Evolutionary conservation across 805 yeast species (phyloP).

Genomic region (Lipomyces yamanashiensis): DNA sequence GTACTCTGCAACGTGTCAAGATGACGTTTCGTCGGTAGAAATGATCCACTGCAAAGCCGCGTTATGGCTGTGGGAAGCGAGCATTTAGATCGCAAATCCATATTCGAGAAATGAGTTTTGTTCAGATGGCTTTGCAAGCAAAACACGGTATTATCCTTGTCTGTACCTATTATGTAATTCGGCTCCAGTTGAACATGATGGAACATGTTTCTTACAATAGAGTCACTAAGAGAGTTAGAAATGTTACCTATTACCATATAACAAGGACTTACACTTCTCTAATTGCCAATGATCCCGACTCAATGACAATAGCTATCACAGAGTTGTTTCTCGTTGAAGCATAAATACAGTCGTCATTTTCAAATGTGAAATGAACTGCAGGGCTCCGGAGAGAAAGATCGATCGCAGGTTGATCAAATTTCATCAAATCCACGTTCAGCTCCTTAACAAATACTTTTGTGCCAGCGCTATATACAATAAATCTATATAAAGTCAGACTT

Average conservation of each 20-base stretch:
- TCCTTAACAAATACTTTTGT: slow-evolving; percentile 12
- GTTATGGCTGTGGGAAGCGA: slow-evolving; percentile 27
- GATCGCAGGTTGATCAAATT: slow-evolving; percentile 11
- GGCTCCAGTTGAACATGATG: slow-evolving; percentile 10
- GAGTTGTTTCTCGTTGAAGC: slow-evolving; percentile 29
- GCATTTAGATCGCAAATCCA: slow-evolving; percentile 17
- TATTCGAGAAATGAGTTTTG: slow-evolving; percentile 15
- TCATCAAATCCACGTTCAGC: slow-evolving; percentile 17
- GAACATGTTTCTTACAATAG: slow-evolving; percentile 25
- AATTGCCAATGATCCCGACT: slow-evolving; percentile 3
- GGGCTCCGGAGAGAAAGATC: slow-evolving; percentile 26
- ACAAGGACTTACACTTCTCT: slow-evolving; percentile 17
- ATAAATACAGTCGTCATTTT: slow-evolving; percentile 9
- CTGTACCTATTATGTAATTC: slow-evolving; percentile 22
- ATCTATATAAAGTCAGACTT: slow-evolving; percentile 1
- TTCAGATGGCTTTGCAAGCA: slow-evolving; percentile 23
- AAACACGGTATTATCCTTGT: slow-evolving; percentile 25
- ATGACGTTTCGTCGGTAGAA: slow-evolving; percentile 13
- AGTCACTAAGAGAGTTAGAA: slow-evolving; percentile 20
- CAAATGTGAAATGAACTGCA: slow-evolving; percentile 13
- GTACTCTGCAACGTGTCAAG: neutral
- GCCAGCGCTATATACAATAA: slow-evolving; percentile 28
- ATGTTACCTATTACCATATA: neutral
- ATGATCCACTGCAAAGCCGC: slow-evolving; percentile 21
- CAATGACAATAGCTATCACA: slow-evolving; percentile 10